Evolutionary conservation across 768 basidiomycete species (phyloP).

Genomic region (Holtermannia corniformis): DNA sequence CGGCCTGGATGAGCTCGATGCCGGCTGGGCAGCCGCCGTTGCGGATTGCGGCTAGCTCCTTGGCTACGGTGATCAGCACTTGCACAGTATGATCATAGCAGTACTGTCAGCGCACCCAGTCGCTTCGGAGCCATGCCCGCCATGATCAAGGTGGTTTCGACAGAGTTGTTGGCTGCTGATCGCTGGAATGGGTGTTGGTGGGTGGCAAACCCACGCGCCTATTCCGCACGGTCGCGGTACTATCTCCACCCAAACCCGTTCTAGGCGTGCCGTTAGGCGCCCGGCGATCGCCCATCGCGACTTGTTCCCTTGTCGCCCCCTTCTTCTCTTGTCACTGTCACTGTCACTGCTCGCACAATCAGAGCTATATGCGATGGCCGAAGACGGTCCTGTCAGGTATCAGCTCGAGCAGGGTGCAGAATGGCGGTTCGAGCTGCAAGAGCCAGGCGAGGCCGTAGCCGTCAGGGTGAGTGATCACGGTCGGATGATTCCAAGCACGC

Average conservation of each 20-base stretch:
- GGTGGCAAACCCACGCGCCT: no score
- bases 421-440: slow-evolving; percentile 39
- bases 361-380: no score
- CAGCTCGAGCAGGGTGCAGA: slow-evolving; percentile 32
- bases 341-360: no score
- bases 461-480: slow-evolving; percentile 32
- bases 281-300: no score
- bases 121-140: slow-evolving; percentile 16
- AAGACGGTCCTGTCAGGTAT: slow-evolving; percentile 3
- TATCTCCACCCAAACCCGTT: no score
- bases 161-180: no score
- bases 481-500: not conserved
- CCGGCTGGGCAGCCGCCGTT: slow-evolving; percentile 32
- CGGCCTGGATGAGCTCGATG: slow-evolving; percentile 24
- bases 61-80: slow-evolving; percentile 19
- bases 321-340: no score
- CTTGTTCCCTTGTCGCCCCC: no score
- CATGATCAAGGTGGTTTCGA: slow-evolving; percentile 5
- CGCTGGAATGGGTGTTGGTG: no score
- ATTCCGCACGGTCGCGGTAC: no score
- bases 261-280: no score
- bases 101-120: slow-evolving; percentile 12
- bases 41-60: slow-evolving; percentile 34
- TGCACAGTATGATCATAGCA: not conserved
- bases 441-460: slow-evolving; percentile 36